These are phyloP conservation scores for Selenicereus undatus DNA, from an alignment of 148 eudicot genomes.

Conservation along the genomic window DNA sequence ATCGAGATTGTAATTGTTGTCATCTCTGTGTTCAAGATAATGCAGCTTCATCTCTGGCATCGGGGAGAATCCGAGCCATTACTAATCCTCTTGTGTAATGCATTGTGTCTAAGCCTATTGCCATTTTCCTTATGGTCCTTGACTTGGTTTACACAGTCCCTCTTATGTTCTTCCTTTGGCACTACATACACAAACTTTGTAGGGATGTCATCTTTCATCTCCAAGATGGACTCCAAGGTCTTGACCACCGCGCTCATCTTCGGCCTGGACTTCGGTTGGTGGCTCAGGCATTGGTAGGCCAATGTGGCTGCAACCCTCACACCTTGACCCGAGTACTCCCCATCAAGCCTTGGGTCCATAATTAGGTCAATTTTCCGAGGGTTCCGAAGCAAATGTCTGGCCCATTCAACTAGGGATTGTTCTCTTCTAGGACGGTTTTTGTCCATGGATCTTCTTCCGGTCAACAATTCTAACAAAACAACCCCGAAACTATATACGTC, in stretches of 20 bases:
- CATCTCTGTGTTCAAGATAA: not conserved
- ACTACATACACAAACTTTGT: slow-evolving; percentile 38
- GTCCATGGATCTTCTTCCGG: slow-evolving; percentile 46
- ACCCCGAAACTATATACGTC: slow-evolving; percentile 68
- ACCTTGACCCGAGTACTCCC: slow-evolving; percentile 40
- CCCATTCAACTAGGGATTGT: slow-evolving; percentile 47
- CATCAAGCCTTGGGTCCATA: slow-evolving; percentile 53
- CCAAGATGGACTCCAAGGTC: slow-evolving; percentile 36
- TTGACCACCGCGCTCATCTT: slow-evolving; percentile 44
- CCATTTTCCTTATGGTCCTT: slow-evolving; percentile 8
- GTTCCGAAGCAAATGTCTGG: slow-evolving; percentile 37
- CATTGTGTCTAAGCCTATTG: slow-evolving; percentile 12
- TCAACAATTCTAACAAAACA: slow-evolving; percentile 42
- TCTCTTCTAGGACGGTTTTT: slow-evolving; percentile 42
- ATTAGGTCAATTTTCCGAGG: slow-evolving; percentile 30
- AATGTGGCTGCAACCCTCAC: slow-evolving; percentile 42
- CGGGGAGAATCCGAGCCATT: slow-evolving; percentile 9
- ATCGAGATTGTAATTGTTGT: not conserved
- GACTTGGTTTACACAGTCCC: not conserved
- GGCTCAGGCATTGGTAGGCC: slow-evolving; percentile 57
- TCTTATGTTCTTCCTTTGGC: slow-evolving; percentile 15
- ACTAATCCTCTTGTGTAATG: not conserved
- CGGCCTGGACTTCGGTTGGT: slow-evolving; percentile 47
- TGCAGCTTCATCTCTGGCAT: not conserved
- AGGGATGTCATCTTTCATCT: slow-evolving; percentile 33